Evolutionary conservation across 148 eudicot species (phyloP), one percentile per base, ranked within the genome.

Genomic region (Simmondsia chinensis): DNA sequence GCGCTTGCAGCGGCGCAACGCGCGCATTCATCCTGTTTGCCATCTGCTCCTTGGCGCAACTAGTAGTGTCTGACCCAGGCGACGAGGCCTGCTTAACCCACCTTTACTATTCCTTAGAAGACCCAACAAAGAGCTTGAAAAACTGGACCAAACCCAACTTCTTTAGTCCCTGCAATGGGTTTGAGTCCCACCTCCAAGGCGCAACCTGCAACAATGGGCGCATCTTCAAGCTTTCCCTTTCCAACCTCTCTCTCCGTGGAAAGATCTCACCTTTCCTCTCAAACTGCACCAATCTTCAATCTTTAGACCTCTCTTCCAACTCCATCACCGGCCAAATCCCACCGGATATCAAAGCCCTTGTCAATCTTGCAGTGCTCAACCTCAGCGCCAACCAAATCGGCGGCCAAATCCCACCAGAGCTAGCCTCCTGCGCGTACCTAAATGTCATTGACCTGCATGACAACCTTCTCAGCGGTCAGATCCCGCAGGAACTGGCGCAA

Each of bases 191-290:
- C 33, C 68, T 78, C 43, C 38, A 26, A 4, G 86, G 93, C 21
- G 72, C 72, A 45, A 82, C 82, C 34, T 82, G 93, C 49, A 82
- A 72, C 73, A 82, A 82, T 47, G 86, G 82, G 43, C 72, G 86
- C 12, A 68, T 82, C 37, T 78, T 48, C 69, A 67, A 72, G 5
- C 65, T 82, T 26, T 63, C 86, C 9, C 68, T 78, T 60, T 45
- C 85, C 0, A 50, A 49, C 13, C 64, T 69, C 33, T 28, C 57
- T 1, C 66, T 82, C 4, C 13, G 11, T 1, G 93, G 93, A 45
- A 14, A 80, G 4, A 47, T 78, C 46, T 72, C 86, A 1, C 77
- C 86, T 2, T 59, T 39, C 14, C 48, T 74, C 21, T 68, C 78
- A 6, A 60, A 65, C 39, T 79, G 81, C 48, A 64, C 68, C 5